phyloP scores from a whole-genome alignment of 345 rosid genomes.

The Gossypium turneri region DNA sequence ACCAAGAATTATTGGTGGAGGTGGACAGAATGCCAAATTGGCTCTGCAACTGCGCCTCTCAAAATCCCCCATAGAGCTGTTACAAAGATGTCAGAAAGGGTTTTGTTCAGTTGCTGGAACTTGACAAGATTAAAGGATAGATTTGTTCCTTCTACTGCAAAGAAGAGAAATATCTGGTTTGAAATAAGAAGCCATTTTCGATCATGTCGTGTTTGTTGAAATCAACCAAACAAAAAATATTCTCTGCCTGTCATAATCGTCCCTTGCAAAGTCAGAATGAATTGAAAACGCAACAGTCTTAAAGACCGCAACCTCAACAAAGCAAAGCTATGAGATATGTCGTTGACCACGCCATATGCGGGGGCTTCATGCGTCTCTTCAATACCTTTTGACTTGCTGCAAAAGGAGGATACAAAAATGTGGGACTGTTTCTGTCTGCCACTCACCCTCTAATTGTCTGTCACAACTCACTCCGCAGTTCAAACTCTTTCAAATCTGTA shows the following conservation, averaged over 20 bases:
- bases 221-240: not conserved
- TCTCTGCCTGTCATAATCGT: constrained; percentile 11
- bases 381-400: constrained; percentile 30
- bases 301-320: constrained; percentile 1
- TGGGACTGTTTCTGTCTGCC: constrained; percentile 32
- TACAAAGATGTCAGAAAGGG: not conserved
- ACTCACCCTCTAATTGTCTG: constrained; percentile 4
- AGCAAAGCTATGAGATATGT: not conserved
- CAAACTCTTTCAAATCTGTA: constrained; percentile 6
- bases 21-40: constrained; percentile 62
- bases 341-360: not conserved
- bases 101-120: too few species aligned
- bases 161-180: not conserved
- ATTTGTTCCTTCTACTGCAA: not conserved
- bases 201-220: not conserved
- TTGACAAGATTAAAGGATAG: constrained; percentile 1
- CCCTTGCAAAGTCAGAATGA: not conserved
- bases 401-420: constrained; percentile 15
- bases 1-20: constrained; percentile 20
- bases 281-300: not conserved
- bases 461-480: constrained; percentile 14
- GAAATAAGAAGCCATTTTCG: not conserved
- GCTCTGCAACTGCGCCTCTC: constrained; percentile 39
- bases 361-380: not conserved
- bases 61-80: constrained; percentile 19